Evolutionary conservation across 495 filamentous ascomycete genomes (phyloP), one percentile per base, ranked within the genome.

Genomic region (Jackrogersella minutella): DNA sequence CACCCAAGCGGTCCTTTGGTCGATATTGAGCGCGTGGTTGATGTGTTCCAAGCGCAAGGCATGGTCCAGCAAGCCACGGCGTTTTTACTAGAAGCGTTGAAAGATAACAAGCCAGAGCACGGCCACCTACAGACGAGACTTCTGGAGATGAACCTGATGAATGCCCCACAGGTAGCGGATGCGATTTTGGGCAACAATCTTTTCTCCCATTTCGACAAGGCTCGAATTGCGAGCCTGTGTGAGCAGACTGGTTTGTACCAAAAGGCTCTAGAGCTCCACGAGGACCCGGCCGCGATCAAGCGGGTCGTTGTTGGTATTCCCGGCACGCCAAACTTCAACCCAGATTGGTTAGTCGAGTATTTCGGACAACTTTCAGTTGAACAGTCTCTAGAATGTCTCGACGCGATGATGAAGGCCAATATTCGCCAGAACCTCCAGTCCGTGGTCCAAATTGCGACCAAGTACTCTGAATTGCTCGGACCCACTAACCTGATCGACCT

Each of bases 381-480:
- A 69, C 93, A 97, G 75, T 94, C 92, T 8, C 73, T 98, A 21
- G 95, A 98, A 47, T 97, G 92, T 78, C 78, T 99, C 72, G 91
- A 97, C 70, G 94, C 93, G 37, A 99, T 99, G 95, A 82, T 99
- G 72, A 90, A 90, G 75, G 81, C 85, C 73, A 98, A 98, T 77
- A 98, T 99, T 69, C 95, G 95, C 65, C 93, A 97, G 77, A 97
- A 97, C 75, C 85, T 99, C 47, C 92, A 93, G 76, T 87, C 93
- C 9, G 96, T 97, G 17, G 91, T 97, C 54, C 92, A 95, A 75
- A 89, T 97, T 62, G 93, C 93, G 13, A 97, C 94, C 71, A 98
- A 98, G 77, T 99, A 97, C 76, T 97, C 95, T 1, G 95, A 99
- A 74, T 88, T 97, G 10, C 84, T 99, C n/a, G 94, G 94, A n/a